phyloP scores from a whole-genome alignment of 495 filamentous ascomycete genomes.

The Daldinia childiae region DNA sequence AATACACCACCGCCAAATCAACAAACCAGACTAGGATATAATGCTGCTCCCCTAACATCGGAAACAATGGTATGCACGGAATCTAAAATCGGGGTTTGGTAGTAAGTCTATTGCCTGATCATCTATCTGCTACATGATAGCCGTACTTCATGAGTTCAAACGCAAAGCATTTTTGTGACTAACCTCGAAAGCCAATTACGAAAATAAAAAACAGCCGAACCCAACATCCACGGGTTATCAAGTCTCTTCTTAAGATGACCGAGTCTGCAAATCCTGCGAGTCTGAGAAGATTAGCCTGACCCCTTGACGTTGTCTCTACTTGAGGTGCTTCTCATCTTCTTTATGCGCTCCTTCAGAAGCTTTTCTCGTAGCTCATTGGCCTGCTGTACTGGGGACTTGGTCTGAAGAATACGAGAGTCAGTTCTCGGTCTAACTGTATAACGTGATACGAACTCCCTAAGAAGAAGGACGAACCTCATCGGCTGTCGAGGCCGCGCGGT shows the following conservation, averaged over 20 bases:
- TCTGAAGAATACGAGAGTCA: conserved; percentile 48
- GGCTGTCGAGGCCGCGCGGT: conserved; percentile 43
- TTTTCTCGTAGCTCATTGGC: conserved; percentile 71
- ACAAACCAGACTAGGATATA: neutral
- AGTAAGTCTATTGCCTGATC: conserved; percentile 33
- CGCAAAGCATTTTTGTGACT: conserved; percentile 33
- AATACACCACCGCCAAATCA: conserved; percentile 1
- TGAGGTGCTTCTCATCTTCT: conserved; percentile 68
- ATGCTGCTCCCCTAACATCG: neutral
- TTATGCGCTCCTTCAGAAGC: conserved; percentile 73
- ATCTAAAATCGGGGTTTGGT: neutral
- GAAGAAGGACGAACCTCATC: conserved; percentile 57
- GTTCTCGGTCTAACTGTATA: conserved; percentile 35
- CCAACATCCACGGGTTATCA: conserved; percentile 13
- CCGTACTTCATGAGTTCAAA: conserved; percentile 27
- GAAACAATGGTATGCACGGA: conserved; percentile 3
- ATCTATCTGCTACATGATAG: conserved; percentile 30
- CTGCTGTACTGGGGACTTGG: conserved; percentile 54
- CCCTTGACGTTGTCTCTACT: conserved; percentile 53
- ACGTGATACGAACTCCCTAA: conserved; percentile 41
- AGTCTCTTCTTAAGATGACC: conserved; percentile 11
- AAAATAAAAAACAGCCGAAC: conserved; percentile 11
- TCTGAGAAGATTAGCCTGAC: conserved; percentile 58
- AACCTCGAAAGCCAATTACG: conserved; percentile 31
- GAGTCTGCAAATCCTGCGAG: conserved; percentile 40